These are phyloP conservation scores for Aspergillus cejpii DNA, from an alignment of 2,329 filamentous ascomycete species.

Conservation along the genomic window DNA sequence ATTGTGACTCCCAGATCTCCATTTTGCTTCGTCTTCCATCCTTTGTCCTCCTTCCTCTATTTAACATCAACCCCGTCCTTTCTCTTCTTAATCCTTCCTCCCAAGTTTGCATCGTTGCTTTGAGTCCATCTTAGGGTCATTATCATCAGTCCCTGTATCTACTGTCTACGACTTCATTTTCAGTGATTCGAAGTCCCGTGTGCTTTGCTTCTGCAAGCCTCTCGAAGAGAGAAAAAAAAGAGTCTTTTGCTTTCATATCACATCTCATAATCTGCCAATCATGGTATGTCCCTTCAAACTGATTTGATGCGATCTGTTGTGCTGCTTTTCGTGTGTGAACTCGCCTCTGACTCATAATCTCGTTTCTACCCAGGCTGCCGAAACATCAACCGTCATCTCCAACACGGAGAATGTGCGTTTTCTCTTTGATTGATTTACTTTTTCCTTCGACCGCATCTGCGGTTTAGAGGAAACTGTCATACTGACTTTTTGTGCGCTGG, in stretches of 20 bases:
- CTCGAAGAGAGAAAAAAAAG: neutral
- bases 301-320: neutral
- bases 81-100: constrained; percentile 7
- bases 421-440: constrained; percentile 23
- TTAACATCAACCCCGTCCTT: constrained; percentile 20
- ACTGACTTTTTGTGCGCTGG: constrained; percentile 35
- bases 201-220: constrained; percentile 1
- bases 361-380: constrained; percentile 35
- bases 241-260: neutral
- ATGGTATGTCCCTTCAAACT: constrained; percentile 1
- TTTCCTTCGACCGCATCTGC: constrained; percentile 27
- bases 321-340: constrained; percentile 4
- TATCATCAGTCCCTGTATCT: constrained; percentile 6
- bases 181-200: constrained; percentile 7
- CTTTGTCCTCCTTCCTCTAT: constrained; percentile 11
- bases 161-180: constrained; percentile 1
- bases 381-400: constrained; percentile 41
- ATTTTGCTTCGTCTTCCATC: constrained; percentile 4
- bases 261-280: constrained; percentile 9
- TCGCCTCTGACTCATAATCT: constrained; percentile 19
- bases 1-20: constrained; percentile 13
- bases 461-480: constrained; percentile 29
- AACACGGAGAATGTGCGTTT: constrained; percentile 44
- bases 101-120: constrained; percentile 2
- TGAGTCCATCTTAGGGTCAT: constrained; percentile 14